A percentile compares a stretch with the other conserved stretches of the same genome.
Conservation (phyloP, 805 yeast genomes). For the Ogataea glucozyma region DNA sequence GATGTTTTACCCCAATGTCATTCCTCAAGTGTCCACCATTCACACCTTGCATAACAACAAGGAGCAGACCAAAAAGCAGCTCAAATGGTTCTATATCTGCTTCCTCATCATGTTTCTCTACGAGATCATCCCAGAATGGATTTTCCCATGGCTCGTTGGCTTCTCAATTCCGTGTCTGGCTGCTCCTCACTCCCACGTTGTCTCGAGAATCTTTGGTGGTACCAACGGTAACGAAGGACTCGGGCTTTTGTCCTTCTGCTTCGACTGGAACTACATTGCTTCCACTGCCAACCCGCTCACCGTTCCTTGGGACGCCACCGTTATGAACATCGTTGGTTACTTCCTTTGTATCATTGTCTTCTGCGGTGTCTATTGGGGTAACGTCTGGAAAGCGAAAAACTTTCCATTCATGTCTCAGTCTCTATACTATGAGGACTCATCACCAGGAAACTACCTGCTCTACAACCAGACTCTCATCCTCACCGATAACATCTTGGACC, state of each 20-base stretch:
- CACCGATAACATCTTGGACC: conserved; percentile 27
- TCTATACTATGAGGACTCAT: conserved; percentile 29
- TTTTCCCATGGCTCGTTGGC: conserved; percentile 33
- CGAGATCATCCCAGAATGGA: conserved; percentile 37
- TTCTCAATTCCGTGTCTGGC: conserved; percentile 34
- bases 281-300: conserved; percentile 33
- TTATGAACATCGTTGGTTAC: conserved; percentile 34
- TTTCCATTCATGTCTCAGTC: conserved; percentile 38
- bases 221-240: conserved; percentile 37
- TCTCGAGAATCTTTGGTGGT: conserved; percentile 36
- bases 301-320: conserved; percentile 31
- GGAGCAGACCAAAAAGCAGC: conserved; percentile 23
- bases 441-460: conserved; percentile 27
- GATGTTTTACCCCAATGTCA: conserved; percentile 43
- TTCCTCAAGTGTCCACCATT: conserved; percentile 34
- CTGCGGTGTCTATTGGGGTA: conserved; percentile 36
- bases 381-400: conserved; percentile 35
- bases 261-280: conserved; percentile 37
- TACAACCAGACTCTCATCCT: conserved; percentile 34
- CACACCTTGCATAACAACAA: conserved; percentile 30
- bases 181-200: conserved; percentile 29
- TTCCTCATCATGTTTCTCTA: conserved; percentile 29
- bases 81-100: conserved; percentile 28
- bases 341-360: conserved; percentile 29
- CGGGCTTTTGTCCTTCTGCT: conserved; percentile 32